A percentile compares a stretch with the other conserved stretches of the same genome.
Evolutionary conservation across 2,329 filamentous ascomycete genomes (phyloP).

Genomic region (Trichoderma sp.): DNA sequence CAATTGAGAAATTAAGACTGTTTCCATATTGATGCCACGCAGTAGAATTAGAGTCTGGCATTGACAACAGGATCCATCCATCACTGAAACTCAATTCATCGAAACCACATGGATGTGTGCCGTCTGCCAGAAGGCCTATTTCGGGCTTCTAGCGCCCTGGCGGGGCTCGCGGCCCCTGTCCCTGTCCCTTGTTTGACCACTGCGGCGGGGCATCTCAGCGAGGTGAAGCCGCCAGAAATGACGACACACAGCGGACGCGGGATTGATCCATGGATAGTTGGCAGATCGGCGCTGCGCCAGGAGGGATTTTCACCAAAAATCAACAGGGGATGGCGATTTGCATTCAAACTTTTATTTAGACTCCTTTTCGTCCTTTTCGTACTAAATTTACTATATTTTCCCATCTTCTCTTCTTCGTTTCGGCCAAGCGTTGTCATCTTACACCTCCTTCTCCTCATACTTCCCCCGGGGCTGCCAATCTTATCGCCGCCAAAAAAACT

Average conservation of each 20-base stretch:
- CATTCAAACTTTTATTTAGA: neutral
- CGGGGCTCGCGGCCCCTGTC: neutral
- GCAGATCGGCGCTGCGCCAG: neutral
- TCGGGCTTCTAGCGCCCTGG: conserved; percentile 6
- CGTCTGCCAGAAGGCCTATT: neutral
- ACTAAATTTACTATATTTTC: neutral
- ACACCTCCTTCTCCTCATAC: neutral
- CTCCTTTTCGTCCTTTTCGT: neutral
- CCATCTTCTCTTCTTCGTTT: neutral
- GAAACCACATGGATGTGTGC: neutral
- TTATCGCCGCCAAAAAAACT: neutral
- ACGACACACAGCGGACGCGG: conserved; percentile 7
- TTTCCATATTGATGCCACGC: neutral
- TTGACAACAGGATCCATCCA: neutral
- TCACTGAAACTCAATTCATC: neutral
- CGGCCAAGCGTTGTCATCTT: neutral
- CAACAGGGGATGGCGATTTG: neutral
- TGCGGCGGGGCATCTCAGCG: conserved; percentile 14
- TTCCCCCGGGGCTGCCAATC: neutral
- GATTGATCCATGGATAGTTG: neutral
- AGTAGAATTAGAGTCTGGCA: neutral
- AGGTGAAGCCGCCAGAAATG: conserved; percentile 9
- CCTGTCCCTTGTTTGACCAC: neutral
- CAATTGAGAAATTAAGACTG: no score
- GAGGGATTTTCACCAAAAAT: neutral